Evolutionary conservation across 2,329 filamentous ascomycete species (phyloP), one percentile per base, ranked within the genome.

Genomic region (Davidsoniella virescens): DNA sequence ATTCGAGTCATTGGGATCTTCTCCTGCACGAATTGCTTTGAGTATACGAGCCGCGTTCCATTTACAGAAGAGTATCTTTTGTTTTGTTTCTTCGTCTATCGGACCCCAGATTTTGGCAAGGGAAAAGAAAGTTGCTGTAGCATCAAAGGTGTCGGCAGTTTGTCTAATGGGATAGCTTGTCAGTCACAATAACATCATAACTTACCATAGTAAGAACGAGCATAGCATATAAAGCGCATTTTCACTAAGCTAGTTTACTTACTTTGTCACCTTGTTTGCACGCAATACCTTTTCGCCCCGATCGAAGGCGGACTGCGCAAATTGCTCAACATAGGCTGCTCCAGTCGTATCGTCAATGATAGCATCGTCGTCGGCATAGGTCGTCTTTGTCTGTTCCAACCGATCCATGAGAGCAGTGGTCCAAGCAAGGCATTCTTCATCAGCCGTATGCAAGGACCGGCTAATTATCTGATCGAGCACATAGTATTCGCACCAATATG

Each of bases 401-500:
- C 84, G 87, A 65, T 96, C 88, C 80, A 98, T 92, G 58, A 96
- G 69, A 23, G 72, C 72, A 46, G 80, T 84, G 1, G 90, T 94
- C 65, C 87, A 98, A 55, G 73, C 66, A 59, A 85, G 79, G 59
- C 83, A 82, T 61, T 90, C 87, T 56, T 83, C 74, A 62, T 92
- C 84, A 57, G 73, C 68, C 53, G 75, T 81, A 66, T 96, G 90
- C 39, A 96, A 76, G 42, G 79, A 74, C 62, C 82, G 85, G 48
- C 76, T 72, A 12, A 98, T 78, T 57, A 98, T 93, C 61, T 93
- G 85, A 60, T 96, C 87, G 44, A 94, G 84, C 23, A 92, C 85
- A 72, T 86, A 92, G 65, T 92, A 94, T 61, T 93, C 82, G 64
- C 90, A 92, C 87, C 90, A 96, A 65, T 96, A 98, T 55, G 88